These are phyloP conservation scores for Fusarium subtropicale DNA, from an alignment of 2,329 filamentous ascomycete species.

Conservation along the genomic window DNA sequence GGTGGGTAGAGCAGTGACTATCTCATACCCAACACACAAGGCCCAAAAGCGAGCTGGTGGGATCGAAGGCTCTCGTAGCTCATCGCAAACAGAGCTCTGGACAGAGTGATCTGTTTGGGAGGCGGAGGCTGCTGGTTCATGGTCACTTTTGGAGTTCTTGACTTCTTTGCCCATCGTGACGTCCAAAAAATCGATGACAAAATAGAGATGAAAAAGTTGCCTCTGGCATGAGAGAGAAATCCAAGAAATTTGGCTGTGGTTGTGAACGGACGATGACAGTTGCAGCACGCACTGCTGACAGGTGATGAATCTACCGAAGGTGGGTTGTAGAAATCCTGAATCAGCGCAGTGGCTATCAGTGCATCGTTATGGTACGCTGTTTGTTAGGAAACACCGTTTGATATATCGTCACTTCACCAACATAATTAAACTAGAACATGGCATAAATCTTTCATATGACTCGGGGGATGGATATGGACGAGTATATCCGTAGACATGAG, in stretches of 20 bases:
- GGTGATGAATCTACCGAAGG: background rate
- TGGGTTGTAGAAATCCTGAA: background rate
- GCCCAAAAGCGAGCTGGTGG: slow-evolving; percentile 51
- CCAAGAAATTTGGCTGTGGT: background rate
- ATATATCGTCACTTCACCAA: background rate
- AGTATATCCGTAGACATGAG: background rate
- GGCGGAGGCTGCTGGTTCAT: background rate
- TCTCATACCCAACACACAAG: slow-evolving; percentile 50
- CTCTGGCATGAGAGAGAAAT: background rate
- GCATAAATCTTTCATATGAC: background rate
- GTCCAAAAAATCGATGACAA: background rate
- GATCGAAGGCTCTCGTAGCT: slow-evolving; percentile 33
- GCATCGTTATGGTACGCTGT: background rate
- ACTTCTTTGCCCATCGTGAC: slow-evolving; percentile 2
- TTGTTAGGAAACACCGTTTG: background rate
- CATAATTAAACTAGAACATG: background rate
- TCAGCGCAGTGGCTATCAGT: background rate
- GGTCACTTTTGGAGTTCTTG: background rate
- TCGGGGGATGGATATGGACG: background rate
- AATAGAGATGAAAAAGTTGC: background rate
- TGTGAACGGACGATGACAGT: background rate
- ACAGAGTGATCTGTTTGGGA: background rate
- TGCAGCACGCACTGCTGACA: slow-evolving; percentile 10
- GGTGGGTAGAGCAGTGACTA: background rate
- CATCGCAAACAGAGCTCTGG: background rate